These are phyloP conservation scores for Huntiella savannae DNA, from an alignment of 2,329 filamentous ascomycete species.

Conservation along the genomic window DNA sequence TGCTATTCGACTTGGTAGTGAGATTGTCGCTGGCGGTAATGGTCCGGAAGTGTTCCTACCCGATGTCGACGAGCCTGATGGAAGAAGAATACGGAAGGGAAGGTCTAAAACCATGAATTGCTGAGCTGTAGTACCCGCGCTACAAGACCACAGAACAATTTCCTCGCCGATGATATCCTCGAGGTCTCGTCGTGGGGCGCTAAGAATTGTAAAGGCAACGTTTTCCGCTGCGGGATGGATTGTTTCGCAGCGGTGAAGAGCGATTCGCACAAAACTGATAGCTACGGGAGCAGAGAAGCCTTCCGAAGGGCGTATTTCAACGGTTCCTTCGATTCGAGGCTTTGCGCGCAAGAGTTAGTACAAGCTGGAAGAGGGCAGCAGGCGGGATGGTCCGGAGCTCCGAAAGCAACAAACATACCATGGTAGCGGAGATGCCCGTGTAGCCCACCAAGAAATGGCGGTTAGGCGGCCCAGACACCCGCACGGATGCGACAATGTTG, in stretches of 20 bases:
- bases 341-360: slow-evolving; percentile 19
- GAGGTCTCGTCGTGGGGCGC: slow-evolving; percentile 75
- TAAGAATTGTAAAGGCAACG: slow-evolving; percentile 76
- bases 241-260: slow-evolving; percentile 78
- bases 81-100: slow-evolving; percentile 93
- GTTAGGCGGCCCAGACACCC: slow-evolving; percentile 93
- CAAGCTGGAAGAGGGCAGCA: not conserved
- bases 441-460: slow-evolving; percentile 94
- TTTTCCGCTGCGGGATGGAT: slow-evolving; percentile 95
- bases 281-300: slow-evolving; percentile 78
- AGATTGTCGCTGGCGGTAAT: slow-evolving; percentile 80
- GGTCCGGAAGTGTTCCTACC: slow-evolving; percentile 77
- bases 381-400: not conserved
- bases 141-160: slow-evolving; percentile 74
- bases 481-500: slow-evolving; percentile 59
- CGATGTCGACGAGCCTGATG: slow-evolving; percentile 54
- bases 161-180: slow-evolving; percentile 91
- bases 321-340: slow-evolving; percentile 94
- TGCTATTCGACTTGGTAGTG: slow-evolving; percentile 78
- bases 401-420: slow-evolving; percentile 42
- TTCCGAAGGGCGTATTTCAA: slow-evolving; percentile 76
- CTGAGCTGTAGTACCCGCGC: slow-evolving; percentile 67
- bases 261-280: slow-evolving; percentile 85
- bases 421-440: slow-evolving; percentile 88
- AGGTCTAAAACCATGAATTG: slow-evolving; percentile 89